Evolutionary conservation across 495 filamentous ascomycete genomes (phyloP).

Genomic region (Glonium stellatum): DNA sequence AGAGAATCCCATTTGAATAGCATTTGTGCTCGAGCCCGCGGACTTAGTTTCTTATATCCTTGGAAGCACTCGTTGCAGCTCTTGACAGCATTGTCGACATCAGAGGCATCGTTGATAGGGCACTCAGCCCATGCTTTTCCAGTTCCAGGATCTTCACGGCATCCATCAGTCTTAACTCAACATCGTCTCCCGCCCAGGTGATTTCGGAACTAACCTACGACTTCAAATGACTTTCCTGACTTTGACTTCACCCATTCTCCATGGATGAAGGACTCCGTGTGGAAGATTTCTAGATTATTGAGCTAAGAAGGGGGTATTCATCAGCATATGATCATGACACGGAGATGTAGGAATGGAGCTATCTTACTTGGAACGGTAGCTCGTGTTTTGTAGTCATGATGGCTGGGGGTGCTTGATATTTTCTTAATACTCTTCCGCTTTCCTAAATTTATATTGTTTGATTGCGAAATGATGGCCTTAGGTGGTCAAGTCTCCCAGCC

Average conservation of each 20-base stretch:
- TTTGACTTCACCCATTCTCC: conserved; percentile 58
- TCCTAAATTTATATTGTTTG: too few relatives aligned
- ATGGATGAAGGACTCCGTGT: conserved; percentile 51
- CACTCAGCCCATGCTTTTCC: conserved; percentile 58
- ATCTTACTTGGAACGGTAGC: conserved; percentile 11
- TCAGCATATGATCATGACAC: not conserved
- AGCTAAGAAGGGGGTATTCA: conserved; percentile 37
- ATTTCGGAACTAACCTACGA: conserved; percentile 45
- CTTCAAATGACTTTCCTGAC: conserved; percentile 59
- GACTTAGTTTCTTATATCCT: conserved; percentile 53
- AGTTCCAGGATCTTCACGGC: conserved; percentile 52
- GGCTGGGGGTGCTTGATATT: too few relatives aligned
- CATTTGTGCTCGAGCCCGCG: conserved; percentile 54
- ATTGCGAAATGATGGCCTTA: too few relatives aligned
- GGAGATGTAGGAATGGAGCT: not conserved
- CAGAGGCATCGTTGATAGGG: conserved; percentile 52
- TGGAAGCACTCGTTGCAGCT: conserved; percentile 55
- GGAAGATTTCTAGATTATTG: conserved; percentile 52
- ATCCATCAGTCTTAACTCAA: not conserved
- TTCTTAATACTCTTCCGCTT: too few relatives aligned
- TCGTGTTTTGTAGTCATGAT: conserved; percentile 4
- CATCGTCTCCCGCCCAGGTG: not conserved
- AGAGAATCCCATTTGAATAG: conserved; percentile 47
- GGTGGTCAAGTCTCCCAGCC: not conserved
- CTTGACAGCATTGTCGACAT: conserved; percentile 55